Percentiles rank a stretch among this genome's conserved stretches.
These are phyloP conservation scores for bread wheat (Triticum aestivum) DNA, from an alignment of 176 grass and related monocot species.

Conservation along the genomic window IWGSC_CS_RefSeq_v2.1 NC_057794.1:123198269-123198768, in stretches of 20 bases:
- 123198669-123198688: neutral
- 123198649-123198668: neutral
- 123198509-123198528: neutral
- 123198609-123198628: neutral
- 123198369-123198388: conserved; percentile 26
- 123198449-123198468: conserved; percentile 18
- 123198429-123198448: conserved; percentile 15
- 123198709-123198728: too few relatives aligned
- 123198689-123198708: too few relatives aligned
- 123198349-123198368: neutral
- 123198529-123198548: neutral
- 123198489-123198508: conserved; percentile 4
- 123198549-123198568: neutral
- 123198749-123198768: neutral
- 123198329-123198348: neutral
- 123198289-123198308: conserved; percentile 21
- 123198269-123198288: conserved; percentile 22
- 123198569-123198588: neutral
- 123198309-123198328: conserved; percentile 33
- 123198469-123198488: neutral
- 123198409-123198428: neutral
- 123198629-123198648: too few relatives aligned
- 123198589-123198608: neutral
- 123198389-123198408: conserved; percentile 13
- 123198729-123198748: neutral